Evolutionary conservation across 805 yeast species (phyloP), one percentile per base, ranked within the genome.

Genomic region (Ogataea kodamae): DNA sequence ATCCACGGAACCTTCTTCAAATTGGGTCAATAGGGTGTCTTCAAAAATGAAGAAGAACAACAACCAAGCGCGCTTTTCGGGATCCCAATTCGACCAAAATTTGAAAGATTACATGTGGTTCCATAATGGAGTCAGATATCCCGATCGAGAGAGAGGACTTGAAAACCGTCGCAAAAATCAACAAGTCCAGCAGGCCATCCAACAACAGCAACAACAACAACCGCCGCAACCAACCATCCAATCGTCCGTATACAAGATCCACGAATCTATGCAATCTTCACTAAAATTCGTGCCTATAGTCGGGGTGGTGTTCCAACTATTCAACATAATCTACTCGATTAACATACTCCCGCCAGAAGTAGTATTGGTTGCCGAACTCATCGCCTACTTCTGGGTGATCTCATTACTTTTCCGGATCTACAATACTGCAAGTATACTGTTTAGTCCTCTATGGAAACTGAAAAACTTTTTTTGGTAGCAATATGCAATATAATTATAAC

Each of bases 21-120:
- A 26, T 21, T 33, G 38, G 35, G 11, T 29, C n/a, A 28, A 35
- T 11, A 32, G 30, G 13, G 24, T 24, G 17, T 30, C 25, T 18
- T 13, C 38, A 9, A 21, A 28, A 18, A 28, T 31, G 12, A 31
- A 20, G 19, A 13, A 11, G 14, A 19, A 25, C 13, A 5, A 24
- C 17, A 31, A 18, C 24, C n/a, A 9, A n/a, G 11, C 27, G 3
- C 19, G 22, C 28, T 35, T 39, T 18, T 15, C 18, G 9, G 44
- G 44, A 12, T 20, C 23, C 12, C 32, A 29, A 9, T 43, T 43
- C 24, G 33, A 36, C 12, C 25, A 29, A 18, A 40, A 34, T 7
- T 22, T 48, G 14, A 23, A 31, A 10, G 51, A 46, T 5, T 48
- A 46, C 22, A 45, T 42, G 35, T 42, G 34, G 35, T 48, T 45